A percentile compares a stretch with the other conserved stretches of the same genome.
Conservation (phyloP, 352 stramenopile species). For the Phytopythium chamaehyphon region DNA sequence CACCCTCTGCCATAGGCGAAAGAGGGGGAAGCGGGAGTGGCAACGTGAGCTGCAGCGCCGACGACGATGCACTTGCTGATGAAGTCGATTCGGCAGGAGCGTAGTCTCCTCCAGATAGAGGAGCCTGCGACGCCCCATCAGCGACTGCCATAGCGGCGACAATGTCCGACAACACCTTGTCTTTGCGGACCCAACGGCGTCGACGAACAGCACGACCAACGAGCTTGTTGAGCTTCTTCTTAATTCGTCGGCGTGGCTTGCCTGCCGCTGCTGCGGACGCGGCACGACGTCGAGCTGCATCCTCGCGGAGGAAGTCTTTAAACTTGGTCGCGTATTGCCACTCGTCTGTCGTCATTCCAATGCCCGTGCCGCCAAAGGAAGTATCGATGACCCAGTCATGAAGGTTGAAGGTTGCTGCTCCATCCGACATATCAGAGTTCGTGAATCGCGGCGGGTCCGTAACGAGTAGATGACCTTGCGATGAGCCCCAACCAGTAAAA, state of each 20-base stretch:
- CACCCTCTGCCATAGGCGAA: constrained; percentile 1
- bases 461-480: constrained; percentile 73
- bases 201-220: constrained; percentile 75
- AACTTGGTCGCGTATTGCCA: constrained; percentile 87
- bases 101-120: not conserved
- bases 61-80: constrained; percentile 21
- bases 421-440: constrained; percentile 71
- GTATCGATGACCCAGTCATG: constrained; percentile 81
- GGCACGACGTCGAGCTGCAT: constrained; percentile 15
- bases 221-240: constrained; percentile 82
- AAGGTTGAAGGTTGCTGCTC: constrained; percentile 50
- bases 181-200: constrained; percentile 74
- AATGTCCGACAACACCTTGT: constrained; percentile 57
- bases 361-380: constrained; percentile 34
- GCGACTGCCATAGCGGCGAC: constrained; percentile 15
- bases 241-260: constrained; percentile 60
- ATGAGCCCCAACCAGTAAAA: constrained; percentile 78
- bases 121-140: not conserved
- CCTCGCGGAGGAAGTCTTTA: constrained; percentile 74
- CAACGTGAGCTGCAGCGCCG: constrained; percentile 8
- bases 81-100: not conserved
- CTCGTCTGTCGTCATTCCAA: constrained; percentile 35
- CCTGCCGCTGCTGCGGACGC: constrained; percentile 14
- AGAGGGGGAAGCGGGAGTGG: not conserved
- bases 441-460: constrained; percentile 74